phyloP scores from a whole-genome alignment of 1,284 basidiomycete genomes.

The Psilocybe mexicana region DNA sequence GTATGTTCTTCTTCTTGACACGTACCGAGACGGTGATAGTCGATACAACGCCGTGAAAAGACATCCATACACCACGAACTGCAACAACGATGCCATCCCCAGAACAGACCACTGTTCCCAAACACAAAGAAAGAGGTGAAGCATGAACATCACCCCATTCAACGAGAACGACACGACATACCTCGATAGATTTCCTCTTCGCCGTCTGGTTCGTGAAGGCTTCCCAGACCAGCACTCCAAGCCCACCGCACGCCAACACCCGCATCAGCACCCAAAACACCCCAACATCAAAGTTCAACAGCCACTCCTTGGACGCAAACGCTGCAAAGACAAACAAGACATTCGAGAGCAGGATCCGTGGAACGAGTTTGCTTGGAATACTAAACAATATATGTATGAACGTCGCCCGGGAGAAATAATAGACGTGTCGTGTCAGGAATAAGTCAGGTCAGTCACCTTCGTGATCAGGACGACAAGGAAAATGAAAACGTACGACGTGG shows the following conservation, averaged over 20 bases:
- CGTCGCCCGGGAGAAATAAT: not conserved
- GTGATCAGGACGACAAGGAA: constrained; percentile 5
- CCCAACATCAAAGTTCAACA: constrained; percentile 63
- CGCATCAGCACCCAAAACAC: constrained; percentile 75
- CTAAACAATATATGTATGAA: constrained; percentile 28
- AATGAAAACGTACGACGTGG: constrained; percentile 49
- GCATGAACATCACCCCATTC: constrained; percentile 11
- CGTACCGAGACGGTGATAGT: constrained; percentile 63
- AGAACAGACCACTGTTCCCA: constrained; percentile 64
- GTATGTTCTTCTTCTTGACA: constrained; percentile 8
- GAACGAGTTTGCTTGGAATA: constrained; percentile 50
- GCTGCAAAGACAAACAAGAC: constrained; percentile 61
- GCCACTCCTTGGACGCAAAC: constrained; percentile 62
- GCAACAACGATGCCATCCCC: constrained; percentile 62
- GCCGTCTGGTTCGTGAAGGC: constrained; percentile 49
- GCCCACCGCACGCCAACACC: constrained; percentile 62
- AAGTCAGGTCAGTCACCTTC: not conserved
- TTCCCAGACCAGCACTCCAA: constrained; percentile 62
- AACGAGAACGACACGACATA: constrained; percentile 32
- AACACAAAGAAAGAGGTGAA: not conserved
- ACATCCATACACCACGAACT: constrained; percentile 66
- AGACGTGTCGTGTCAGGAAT: constrained; percentile 27
- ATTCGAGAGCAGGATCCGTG: constrained; percentile 59
- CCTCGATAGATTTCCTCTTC: constrained; percentile 59
- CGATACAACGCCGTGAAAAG: constrained; percentile 65